Evolutionary conservation across 2,329 filamentous ascomycete genomes (phyloP), one percentile per base, ranked within the genome.

Genomic region (Neophaeococcomyces mojaviensis): DNA sequence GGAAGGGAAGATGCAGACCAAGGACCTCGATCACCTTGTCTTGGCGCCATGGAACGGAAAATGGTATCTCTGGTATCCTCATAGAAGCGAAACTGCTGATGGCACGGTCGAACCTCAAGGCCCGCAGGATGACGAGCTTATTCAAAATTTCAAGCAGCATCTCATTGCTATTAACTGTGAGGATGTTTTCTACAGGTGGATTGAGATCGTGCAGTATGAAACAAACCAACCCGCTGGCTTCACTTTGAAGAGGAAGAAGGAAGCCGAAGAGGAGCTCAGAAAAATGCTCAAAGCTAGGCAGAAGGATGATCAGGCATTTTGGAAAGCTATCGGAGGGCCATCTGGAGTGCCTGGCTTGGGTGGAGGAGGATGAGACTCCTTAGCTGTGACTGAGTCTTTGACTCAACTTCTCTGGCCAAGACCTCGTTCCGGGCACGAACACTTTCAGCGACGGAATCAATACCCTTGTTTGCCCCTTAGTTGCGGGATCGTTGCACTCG

Each of bases 151-250:
- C 63, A 82, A 86, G 57, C 84, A 92, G 35, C 80, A 81, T 16
- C 72, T 96, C 55, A 74, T 77, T 1, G 74, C 74, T 2, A 73
- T 92, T 64, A 88, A 84, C 35, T 94, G 95, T 66, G 89, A 95
- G 64, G 81, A 84, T 53, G 64, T 96, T 44, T 96, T 96, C 68
- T 95, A 86, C 68, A 79, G 84, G 46, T 95, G 88, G 88, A 86
- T 95, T 39, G 89, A 96, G 69, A 77, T 94, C 60, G 81, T 96
- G 40, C 88, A 96, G 67, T 94, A 81, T 59, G 88, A 95, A 67
- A 83, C 86, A 34, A 83, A 81, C 30, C 77, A 78, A 55, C 85
- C 88, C 0, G 86, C 83, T 15, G 86, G 86, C 0, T 94, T 94
- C 60, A 85, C 82, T 1, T 69, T 74, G 0, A 84, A 88, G 60